phyloP scores from a whole-genome alignment of 179 eudicot species.

The Beta lomatogona region DNA sequence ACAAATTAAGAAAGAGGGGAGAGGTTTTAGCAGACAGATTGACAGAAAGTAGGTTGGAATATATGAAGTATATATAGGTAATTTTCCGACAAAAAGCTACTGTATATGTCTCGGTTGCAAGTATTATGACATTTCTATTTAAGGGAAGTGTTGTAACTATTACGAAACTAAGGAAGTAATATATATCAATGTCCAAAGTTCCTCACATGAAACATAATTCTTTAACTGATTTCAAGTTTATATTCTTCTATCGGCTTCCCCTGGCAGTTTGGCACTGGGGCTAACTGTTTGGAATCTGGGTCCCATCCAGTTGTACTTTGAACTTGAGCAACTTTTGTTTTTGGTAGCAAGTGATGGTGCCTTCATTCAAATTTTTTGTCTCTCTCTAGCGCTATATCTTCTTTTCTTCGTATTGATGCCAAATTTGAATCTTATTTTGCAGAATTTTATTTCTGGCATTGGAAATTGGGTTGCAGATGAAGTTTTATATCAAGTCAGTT shows the following conservation, averaged over 20 bases:
- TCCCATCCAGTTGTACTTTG: background rate
- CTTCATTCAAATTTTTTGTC: background rate
- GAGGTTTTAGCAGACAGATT: no score
- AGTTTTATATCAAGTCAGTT: slow-evolving; percentile 92
- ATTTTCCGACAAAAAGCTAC: no score
- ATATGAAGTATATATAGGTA: no score
- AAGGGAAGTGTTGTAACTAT: no score
- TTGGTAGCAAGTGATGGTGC: background rate
- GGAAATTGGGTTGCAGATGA: slow-evolving; percentile 99
- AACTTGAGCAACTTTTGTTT: background rate
- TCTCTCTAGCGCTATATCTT: background rate
- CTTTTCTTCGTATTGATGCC: slow-evolving; percentile 11
- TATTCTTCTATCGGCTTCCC: background rate
- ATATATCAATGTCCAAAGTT: background rate
- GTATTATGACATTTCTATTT: no score
- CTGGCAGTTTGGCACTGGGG: background rate
- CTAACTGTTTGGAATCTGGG: background rate
- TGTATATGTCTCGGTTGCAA: no score
- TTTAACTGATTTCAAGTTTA: background rate
- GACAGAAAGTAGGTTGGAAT: no score
- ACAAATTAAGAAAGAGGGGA: no score
- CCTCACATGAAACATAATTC: background rate
- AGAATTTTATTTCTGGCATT: slow-evolving; percentile 88
- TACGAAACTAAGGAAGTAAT: no score
- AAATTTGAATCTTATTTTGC: slow-evolving; percentile 23